Evolutionary conservation across 441 rosid genomes (phyloP).

Genomic region (Populus trichocarpa): DNA sequence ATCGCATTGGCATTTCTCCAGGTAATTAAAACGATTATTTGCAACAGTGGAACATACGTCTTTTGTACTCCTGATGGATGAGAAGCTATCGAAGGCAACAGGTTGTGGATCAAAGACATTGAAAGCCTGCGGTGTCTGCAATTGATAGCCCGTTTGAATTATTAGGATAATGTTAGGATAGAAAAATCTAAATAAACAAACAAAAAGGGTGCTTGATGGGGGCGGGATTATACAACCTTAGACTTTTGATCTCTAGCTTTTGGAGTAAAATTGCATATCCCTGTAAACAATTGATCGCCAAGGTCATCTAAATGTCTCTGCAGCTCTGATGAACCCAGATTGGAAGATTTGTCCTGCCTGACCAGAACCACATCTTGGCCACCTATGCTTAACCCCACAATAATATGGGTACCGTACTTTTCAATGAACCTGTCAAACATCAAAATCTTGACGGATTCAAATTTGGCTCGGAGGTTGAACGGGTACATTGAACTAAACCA

Average conservation of each 20-base stretch:
- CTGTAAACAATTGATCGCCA: conserved; percentile 76
- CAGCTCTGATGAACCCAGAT: conserved; percentile 50
- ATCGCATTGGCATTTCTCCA: neutral
- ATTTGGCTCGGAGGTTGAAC: too few relatives aligned
- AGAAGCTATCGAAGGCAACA: conserved; percentile 35
- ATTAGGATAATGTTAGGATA: too few relatives aligned
- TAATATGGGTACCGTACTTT: conserved; percentile 81
- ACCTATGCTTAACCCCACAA: conserved; percentile 75
- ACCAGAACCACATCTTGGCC: conserved; percentile 72
- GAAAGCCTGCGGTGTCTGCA: conserved; percentile 75
- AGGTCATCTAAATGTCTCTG: conserved; percentile 63
- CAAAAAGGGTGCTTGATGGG: neutral
- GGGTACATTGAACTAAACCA: neutral
- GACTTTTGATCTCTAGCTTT: conserved; percentile 27
- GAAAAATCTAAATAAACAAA: neutral
- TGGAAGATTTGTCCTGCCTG: conserved; percentile 65
- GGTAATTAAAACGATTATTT: neutral
- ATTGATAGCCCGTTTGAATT: neutral
- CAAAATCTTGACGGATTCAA: neutral
- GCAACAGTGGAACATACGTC: conserved; percentile 48
- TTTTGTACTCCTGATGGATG: conserved; percentile 41
- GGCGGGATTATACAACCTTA: conserved; percentile 38
- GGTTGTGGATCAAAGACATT: conserved; percentile 57
- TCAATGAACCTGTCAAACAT: conserved; percentile 62
- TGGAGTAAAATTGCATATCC: conserved; percentile 51